phyloP scores from a whole-genome alignment of 2,329 filamentous ascomycete genomes.

The Aspergillus bombycis region DNA sequence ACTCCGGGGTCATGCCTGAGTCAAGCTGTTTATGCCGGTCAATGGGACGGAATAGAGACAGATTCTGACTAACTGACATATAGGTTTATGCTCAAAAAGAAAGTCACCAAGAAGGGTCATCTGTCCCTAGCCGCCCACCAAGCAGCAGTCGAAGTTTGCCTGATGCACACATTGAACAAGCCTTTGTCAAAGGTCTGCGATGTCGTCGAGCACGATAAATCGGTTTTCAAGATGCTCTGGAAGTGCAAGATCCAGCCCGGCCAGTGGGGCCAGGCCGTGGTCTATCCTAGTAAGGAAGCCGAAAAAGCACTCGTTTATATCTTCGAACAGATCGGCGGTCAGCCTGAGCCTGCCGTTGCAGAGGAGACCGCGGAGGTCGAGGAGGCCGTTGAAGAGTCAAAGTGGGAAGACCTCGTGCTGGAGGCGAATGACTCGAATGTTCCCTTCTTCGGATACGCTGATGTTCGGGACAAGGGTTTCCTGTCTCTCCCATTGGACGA shows the following conservation, averaged over 20 bases:
- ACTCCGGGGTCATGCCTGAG: not conserved
- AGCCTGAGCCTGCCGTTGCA: slow-evolving; percentile 16
- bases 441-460: slow-evolving; percentile 28
- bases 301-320: slow-evolving; percentile 39
- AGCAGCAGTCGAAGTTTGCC: slow-evolving; percentile 59
- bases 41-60: not conserved
- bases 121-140: slow-evolving; percentile 54
- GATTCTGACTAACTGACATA: not conserved
- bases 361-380: slow-evolving; percentile 13
- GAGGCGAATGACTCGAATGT: slow-evolving; percentile 24
- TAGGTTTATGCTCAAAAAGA: slow-evolving; percentile 43
- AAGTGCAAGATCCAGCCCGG: slow-evolving; percentile 35
- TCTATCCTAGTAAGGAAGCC: slow-evolving; percentile 34
- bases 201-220: slow-evolving; percentile 32
- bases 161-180: slow-evolving; percentile 50
- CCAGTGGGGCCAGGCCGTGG: slow-evolving; percentile 31
- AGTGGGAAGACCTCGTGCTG: slow-evolving; percentile 23
- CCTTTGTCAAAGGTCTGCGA: slow-evolving; percentile 39
- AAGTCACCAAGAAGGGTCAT: slow-evolving; percentile 37
- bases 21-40: not conserved
- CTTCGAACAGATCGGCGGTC: slow-evolving; percentile 38
- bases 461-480: slow-evolving; percentile 55
- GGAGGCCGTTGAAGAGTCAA: slow-evolving; percentile 9
- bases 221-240: slow-evolving; percentile 36
- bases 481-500: slow-evolving; percentile 61